Evolutionary conservation across 2,329 filamentous ascomycete species (phyloP).

Genomic region (Chaetomium sp.): DNA sequence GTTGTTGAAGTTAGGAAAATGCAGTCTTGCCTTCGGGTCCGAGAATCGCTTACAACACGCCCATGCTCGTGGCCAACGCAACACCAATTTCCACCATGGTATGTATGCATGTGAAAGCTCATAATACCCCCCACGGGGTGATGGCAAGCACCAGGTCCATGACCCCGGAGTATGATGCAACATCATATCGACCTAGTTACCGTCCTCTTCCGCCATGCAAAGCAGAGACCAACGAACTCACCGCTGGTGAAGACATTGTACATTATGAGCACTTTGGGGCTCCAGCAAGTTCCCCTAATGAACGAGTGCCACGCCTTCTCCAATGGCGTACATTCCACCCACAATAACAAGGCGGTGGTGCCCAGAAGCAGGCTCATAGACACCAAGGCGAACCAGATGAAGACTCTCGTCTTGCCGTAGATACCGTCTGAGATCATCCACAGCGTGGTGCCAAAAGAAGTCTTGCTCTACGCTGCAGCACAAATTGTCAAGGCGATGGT

Average conservation of each 20-base stretch:
- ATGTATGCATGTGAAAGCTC: neutral
- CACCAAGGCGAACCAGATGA: conserved; percentile 14
- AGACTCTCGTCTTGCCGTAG: conserved; percentile 3
- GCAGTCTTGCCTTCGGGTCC: neutral
- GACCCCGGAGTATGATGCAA: neutral
- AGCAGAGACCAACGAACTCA: neutral
- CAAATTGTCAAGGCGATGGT: conserved; percentile 3
- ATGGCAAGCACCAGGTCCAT: conserved; percentile 9
- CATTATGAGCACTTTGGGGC: conserved; percentile 5
- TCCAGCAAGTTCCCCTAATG: conserved; percentile 3
- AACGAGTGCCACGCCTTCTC: conserved; percentile 13
- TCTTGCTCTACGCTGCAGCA: conserved; percentile 7
- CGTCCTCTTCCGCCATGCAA: neutral
- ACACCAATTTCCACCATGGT: conserved; percentile 8
- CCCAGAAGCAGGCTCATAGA: conserved; percentile 6
- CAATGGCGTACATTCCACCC: conserved; percentile 8
- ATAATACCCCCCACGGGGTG: neutral
- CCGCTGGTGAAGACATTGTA: conserved; percentile 14
- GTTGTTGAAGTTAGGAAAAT: neutral
- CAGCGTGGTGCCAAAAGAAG: conserved; percentile 11
- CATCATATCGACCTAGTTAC: neutral
- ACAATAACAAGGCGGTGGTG: conserved; percentile 4
- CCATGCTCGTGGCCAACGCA: conserved; percentile 12
- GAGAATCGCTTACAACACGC: conserved; percentile 1
- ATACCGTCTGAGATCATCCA: conserved; percentile 11